Conservation (phyloP, 768 basidiomycete genomes). For the Rhodosporidiobolus sp. region DNA sequence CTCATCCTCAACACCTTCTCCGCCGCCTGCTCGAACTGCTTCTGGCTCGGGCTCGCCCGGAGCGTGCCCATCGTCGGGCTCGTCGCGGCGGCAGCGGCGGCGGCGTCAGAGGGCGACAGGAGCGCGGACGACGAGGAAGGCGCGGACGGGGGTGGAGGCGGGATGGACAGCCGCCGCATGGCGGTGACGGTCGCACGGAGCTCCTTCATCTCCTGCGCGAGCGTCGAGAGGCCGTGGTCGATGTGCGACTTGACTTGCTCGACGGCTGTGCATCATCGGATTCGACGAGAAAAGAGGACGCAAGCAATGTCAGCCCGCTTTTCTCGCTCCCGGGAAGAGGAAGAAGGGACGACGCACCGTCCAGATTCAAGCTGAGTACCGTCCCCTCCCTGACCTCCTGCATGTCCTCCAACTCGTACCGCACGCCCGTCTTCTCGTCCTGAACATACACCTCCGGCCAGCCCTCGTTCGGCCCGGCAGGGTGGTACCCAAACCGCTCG, state of each 20-base stretch:
- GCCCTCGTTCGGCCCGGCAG: constrained; percentile 57
- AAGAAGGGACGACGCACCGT: constrained; percentile 65
- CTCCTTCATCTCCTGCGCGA: constrained; percentile 88
- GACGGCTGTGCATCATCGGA: constrained; percentile 60
- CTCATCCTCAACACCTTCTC: constrained; percentile 32
- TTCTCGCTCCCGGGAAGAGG: no score
- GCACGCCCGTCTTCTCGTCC: constrained; percentile 84
- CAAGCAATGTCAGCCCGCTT: background rate
- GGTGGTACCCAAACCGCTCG: constrained; percentile 90
- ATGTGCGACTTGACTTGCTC: constrained; percentile 99
- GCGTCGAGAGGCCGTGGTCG: constrained; percentile 76
- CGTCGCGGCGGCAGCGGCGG: constrained; percentile 32
- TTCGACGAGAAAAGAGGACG: background rate
- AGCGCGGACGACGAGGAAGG: constrained; percentile 45
- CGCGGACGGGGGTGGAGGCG: no score
- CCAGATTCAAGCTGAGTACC: constrained; percentile 86
- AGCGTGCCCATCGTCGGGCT: background rate
- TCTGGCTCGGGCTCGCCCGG: constrained; percentile 10
- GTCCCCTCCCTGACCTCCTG: constrained; percentile 87
- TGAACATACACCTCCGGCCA: constrained; percentile 67
- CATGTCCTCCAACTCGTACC: constrained; percentile 92
- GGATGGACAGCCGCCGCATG: constrained; percentile 57
- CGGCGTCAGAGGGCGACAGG: constrained; percentile 12
- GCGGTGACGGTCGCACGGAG: constrained; percentile 64
- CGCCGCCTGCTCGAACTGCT: constrained; percentile 41